phyloP scores from a whole-genome alignment of 257 asterid genomes.

The Datura wrightii region DNA sequence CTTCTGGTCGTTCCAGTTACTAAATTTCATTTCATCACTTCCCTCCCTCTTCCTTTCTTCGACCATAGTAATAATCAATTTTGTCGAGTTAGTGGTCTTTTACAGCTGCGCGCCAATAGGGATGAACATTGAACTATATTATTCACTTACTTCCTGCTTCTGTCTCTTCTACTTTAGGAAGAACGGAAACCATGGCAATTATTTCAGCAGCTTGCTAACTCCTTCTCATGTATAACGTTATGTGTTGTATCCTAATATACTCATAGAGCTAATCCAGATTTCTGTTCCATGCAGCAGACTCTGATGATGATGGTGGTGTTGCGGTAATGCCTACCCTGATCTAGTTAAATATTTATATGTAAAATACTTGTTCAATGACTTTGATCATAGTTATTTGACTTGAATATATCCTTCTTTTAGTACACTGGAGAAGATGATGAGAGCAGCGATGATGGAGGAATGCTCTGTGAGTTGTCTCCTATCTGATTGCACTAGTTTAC shows the following conservation, averaged over 20 bases:
- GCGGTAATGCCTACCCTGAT: constrained; percentile 54
- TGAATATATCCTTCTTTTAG: constrained; percentile 49
- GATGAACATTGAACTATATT: neutral
- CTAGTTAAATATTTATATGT: constrained; percentile 20
- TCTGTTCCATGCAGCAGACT: constrained; percentile 60
- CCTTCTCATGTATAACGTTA: neutral
- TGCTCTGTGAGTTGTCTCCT: constrained; percentile 76
- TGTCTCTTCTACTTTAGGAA: neutral
- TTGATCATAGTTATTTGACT: constrained; percentile 36
- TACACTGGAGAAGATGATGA: constrained; percentile 62
- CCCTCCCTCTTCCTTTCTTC: neutral
- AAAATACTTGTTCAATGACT: constrained; percentile 19
- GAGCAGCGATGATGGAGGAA: constrained; percentile 84
- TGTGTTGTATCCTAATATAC: constrained; percentile 11
- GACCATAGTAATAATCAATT: constrained; percentile 7
- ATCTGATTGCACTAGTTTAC: neutral
- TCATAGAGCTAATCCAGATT: constrained; percentile 14
- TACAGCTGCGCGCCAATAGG: neutral
- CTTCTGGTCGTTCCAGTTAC: neutral
- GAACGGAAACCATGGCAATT: neutral
- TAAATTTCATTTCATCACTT: neutral
- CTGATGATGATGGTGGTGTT: constrained; percentile 58
- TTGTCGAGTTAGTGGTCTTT: constrained; percentile 12
- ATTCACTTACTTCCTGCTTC: constrained; percentile 6
- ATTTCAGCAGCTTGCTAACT: neutral